Base-by-base conservation (phyloP, 768 basidiomycete genomes). In the Naematelia aurantialba region DNA sequence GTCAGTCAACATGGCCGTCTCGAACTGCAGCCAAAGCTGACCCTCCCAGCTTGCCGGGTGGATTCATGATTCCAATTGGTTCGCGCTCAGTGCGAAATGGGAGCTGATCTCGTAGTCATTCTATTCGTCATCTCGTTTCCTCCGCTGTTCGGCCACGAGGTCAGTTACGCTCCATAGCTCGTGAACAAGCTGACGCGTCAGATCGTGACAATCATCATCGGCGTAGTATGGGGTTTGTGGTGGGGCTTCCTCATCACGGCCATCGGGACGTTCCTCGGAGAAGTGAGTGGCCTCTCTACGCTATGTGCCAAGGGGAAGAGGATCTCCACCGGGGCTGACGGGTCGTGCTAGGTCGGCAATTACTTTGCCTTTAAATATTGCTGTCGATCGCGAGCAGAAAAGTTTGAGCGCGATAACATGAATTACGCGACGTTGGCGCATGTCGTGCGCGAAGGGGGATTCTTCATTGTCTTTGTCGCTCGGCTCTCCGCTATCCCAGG, bases 141-240 rank as follows among this genome's bases (percentile, higher is more conserved):
- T 58, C 90, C 90, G 83, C 83, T 94, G 17, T 92, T 92, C 68
- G 92, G 92, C 4, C 91, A 94, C 62, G 92, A 94, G 61, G 69
- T 74, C 30, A 65, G 68, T 59, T 4, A 26, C 34, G 45, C 39
- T 2, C 19, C 8, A 24, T 60, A 29, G 17, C 26, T 14, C 24
- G n/a, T 14, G 8, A 26, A 17, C 21, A 26, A 44, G 21, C 24
- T 51, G 27, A 47, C 26, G 13, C 4, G 19, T 26, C 47, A 78
- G 68, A 71, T 78, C 55, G 65, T 78, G 12, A 65, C 55, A 1
- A 59, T 78, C n/a, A 63, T 78, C 10, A 68, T 71, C 21, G 77
- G 78, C 13, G 64, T 72, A n/a, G 72, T 78, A 1, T 78, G 76
- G 76, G 78, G 70, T 25, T 63, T 77, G 1, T 77, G 78, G 76